Evolutionary conservation across 768 basidiomycete species (phyloP).

Genomic region (Collybia mongolica): DNA sequence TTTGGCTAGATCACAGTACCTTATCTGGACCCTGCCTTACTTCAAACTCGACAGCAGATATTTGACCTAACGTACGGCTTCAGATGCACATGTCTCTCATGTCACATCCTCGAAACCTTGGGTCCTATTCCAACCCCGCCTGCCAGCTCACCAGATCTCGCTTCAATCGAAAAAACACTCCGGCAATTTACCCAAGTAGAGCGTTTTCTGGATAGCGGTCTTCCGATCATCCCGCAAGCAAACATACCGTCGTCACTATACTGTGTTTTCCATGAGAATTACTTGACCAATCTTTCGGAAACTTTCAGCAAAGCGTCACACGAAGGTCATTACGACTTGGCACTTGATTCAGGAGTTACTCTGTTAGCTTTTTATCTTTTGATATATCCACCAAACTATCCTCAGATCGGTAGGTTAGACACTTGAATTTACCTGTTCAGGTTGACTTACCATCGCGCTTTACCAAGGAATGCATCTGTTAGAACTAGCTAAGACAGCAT

Average conservation of each 20-base stretch:
- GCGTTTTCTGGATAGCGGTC: slow-evolving; percentile 15
- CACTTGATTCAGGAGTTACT: slow-evolving; percentile 52
- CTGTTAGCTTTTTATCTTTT: slow-evolving; percentile 66
- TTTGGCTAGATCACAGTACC: slow-evolving; percentile 62
- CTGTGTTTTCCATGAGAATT: slow-evolving; percentile 54
- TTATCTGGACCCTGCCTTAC: slow-evolving; percentile 76
- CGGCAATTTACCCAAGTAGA: slow-evolving; percentile 36
- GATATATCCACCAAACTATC: slow-evolving; percentile 76
- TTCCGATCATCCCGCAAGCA: slow-evolving; percentile 29
- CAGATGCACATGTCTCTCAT: slow-evolving; percentile 59
- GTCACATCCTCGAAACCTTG: slow-evolving; percentile 39
- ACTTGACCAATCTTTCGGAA: slow-evolving; percentile 57
- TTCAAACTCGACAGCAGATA: slow-evolving; percentile 57
- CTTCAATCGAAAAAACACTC: slow-evolving; percentile 28
- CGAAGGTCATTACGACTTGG: slow-evolving; percentile 53
- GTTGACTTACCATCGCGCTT: not conserved
- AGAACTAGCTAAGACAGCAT: slow-evolving; percentile 74
- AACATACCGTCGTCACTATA: slow-evolving; percentile 39
- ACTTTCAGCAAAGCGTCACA: slow-evolving; percentile 71
- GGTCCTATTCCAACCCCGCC: slow-evolving; percentile 39
- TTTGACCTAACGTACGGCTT: slow-evolving; percentile 69
- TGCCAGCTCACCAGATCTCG: slow-evolving; percentile 26
- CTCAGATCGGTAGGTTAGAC: slow-evolving; percentile 66
- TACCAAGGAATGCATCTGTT: slow-evolving; percentile 67
- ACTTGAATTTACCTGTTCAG: not conserved